Percentiles rank a stretch among this genome's conserved stretches.
Conservation (phyloP, 1,284 basidiomycete species). For the Psilocybe mexicana region DNA sequence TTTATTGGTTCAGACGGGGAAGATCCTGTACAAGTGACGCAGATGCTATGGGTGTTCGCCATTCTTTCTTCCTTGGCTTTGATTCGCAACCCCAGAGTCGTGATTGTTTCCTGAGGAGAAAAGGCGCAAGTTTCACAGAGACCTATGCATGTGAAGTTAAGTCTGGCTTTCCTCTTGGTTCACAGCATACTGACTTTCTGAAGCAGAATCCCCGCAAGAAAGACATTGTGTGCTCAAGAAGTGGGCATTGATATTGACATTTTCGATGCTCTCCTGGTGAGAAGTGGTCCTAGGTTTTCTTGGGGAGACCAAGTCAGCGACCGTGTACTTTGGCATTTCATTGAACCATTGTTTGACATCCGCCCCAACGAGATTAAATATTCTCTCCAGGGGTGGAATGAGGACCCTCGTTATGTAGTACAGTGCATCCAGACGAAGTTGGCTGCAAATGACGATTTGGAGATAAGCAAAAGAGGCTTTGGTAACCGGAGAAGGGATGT, state of each 20-base stretch:
- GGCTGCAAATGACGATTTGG: slow-evolving; percentile 34
- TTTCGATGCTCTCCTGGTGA: slow-evolving; percentile 32
- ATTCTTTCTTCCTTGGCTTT: slow-evolving; percentile 60
- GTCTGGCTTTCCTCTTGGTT: background rate
- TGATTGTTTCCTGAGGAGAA: slow-evolving; percentile 58
- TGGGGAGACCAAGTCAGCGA: slow-evolving; percentile 45
- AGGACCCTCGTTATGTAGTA: slow-evolving; percentile 92
- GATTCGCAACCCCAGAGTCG: slow-evolving; percentile 58
- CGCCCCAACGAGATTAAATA: slow-evolving; percentile 91
- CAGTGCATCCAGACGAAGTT: slow-evolving; percentile 73
- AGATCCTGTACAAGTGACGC: slow-evolving; percentile 65
- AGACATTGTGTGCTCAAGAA: slow-evolving; percentile 76
- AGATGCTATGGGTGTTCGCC: slow-evolving; percentile 63
- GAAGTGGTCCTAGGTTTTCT: slow-evolving; percentile 40
- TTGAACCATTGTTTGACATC: slow-evolving; percentile 89
- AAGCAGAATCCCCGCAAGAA: slow-evolving; percentile 60
- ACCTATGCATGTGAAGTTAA: slow-evolving; percentile 38
- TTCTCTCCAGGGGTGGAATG: slow-evolving; percentile 86
- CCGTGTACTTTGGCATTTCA: slow-evolving; percentile 71
- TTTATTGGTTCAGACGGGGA: slow-evolving; percentile 60
- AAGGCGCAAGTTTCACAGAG: slow-evolving; percentile 67
- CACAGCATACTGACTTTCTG: slow-evolving; percentile 45
- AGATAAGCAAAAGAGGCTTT: no score
- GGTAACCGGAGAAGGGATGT: no score
- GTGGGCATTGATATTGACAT: slow-evolving; percentile 70